Conservation (phyloP, 2,329 filamentous ascomycete genomes). For the Elsinoe arachidis region DNA sequence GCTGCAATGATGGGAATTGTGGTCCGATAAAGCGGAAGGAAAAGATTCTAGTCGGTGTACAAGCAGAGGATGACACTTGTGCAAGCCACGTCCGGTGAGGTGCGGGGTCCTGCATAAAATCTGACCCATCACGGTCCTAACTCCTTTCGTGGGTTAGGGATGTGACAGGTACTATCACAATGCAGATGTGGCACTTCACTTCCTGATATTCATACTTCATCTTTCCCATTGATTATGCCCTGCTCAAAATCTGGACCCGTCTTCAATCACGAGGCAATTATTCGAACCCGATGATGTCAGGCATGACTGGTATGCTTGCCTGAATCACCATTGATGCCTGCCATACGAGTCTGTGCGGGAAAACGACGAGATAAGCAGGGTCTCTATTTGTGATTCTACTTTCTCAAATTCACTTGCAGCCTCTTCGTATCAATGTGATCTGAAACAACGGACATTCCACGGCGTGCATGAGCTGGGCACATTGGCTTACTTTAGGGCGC, state of each 20-base stretch:
- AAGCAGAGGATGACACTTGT: not conserved
- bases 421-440: not conserved
- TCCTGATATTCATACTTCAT: not conserved
- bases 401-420: not conserved
- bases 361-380: not conserved
- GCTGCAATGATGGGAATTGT: too few relatives aligned
- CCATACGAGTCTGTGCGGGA: not conserved
- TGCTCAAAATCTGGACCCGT: too few relatives aligned
- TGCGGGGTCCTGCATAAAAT: not conserved
- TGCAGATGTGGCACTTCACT: not conserved
- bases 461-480: not conserved
- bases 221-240: not conserved
- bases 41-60: not conserved
- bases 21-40: too few relatives aligned
- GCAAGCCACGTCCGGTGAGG: not conserved
- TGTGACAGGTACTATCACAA: not conserved
- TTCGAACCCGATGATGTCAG: not conserved
- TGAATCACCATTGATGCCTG: constrained; percentile 4
- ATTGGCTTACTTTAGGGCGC: not conserved
- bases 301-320: not conserved
- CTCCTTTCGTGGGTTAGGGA: not conserved
- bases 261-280: too few relatives aligned
- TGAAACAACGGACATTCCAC: not conserved
- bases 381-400: not conserved
- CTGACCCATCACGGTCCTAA: not conserved